phyloP scores from a whole-genome alignment of 164 flowering plant genomes.

The Buxus sempervirens region DNA sequence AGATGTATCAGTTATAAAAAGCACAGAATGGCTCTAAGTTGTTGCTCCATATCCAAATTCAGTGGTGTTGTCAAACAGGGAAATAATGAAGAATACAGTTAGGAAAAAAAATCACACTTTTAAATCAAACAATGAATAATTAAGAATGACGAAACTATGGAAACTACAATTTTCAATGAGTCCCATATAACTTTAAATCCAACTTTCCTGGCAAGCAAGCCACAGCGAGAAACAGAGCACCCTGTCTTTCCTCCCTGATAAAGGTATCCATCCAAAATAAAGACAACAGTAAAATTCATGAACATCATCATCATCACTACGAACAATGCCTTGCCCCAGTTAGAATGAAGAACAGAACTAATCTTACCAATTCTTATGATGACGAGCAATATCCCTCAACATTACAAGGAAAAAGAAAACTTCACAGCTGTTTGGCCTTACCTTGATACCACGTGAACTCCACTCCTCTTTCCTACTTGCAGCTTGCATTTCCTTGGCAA shows the following conservation, averaged over 20 bases:
- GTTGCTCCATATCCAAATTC: neutral
- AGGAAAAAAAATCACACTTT: neutral
- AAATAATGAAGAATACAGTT: neutral
- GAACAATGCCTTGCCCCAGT: too few species aligned
- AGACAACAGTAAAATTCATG: neutral
- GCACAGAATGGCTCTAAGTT: neutral
- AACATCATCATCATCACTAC: too few species aligned
- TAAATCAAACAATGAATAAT: too few species aligned
- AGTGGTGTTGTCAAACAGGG: neutral
- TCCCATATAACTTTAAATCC: neutral
- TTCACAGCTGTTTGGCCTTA: slow-evolving; percentile 1
- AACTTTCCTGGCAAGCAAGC: neutral
- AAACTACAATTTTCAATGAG: neutral
- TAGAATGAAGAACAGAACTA: too few species aligned
- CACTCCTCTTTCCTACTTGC: slow-evolving; percentile 69
- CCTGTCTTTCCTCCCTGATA: neutral
- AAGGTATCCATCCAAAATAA: too few species aligned
- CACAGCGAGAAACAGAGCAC: neutral
- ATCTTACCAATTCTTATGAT: too few species aligned
- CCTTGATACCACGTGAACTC: slow-evolving; percentile 66
- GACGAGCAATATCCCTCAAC: too few species aligned
- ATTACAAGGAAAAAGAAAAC: neutral
- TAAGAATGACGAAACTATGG: too few species aligned
- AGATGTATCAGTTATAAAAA: neutral
- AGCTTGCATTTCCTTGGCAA: slow-evolving; percentile 61